These are phyloP conservation scores for Phytopythium boreale DNA, from an alignment of 352 stramenopile genomes.

Conservation along the genomic window DNA sequence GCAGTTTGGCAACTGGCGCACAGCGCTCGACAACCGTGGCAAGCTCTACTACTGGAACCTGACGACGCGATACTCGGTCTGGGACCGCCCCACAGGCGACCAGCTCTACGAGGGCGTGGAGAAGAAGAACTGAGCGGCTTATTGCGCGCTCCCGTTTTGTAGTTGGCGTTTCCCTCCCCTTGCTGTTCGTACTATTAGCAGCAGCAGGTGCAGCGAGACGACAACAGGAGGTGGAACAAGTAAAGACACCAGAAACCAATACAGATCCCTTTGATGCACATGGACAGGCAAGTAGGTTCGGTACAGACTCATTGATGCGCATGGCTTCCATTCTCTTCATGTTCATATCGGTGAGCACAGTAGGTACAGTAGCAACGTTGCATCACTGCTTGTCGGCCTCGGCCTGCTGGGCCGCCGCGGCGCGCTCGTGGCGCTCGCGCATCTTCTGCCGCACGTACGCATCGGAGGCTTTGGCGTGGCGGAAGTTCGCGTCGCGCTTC, in stretches of 20 bases:
- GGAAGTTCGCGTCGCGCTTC: constrained; percentile 62
- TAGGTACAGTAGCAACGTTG: neutral
- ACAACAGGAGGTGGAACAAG: neutral
- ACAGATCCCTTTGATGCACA: constrained; percentile 8
- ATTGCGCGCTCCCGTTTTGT: neutral
- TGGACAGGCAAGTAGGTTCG: too few species aligned
- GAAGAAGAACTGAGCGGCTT: constrained; percentile 16
- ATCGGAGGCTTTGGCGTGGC: constrained; percentile 59
- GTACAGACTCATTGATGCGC: neutral
- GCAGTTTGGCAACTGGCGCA: constrained; percentile 81
- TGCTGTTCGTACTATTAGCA: neutral
- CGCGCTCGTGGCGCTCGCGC: constrained; percentile 57
- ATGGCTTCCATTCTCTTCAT: neutral
- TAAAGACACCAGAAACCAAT: neutral
- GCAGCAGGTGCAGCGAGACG: neutral
- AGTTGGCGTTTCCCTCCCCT: neutral
- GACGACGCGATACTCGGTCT: constrained; percentile 77
- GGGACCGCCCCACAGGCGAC: constrained; percentile 62
- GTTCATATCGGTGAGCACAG: neutral
- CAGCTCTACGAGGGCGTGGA: constrained; percentile 53
- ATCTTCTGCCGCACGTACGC: constrained; percentile 78
- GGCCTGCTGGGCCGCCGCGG: constrained; percentile 13
- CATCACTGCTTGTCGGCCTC: constrained; percentile 11
- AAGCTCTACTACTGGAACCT: constrained; percentile 90
- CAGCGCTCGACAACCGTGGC: constrained; percentile 79